A percentile compares a stretch with the other conserved stretches of the same genome.
phyloP scores from a whole-genome alignment of 169 alveolate genomes.

The Toxoplasma gondii region DNA sequence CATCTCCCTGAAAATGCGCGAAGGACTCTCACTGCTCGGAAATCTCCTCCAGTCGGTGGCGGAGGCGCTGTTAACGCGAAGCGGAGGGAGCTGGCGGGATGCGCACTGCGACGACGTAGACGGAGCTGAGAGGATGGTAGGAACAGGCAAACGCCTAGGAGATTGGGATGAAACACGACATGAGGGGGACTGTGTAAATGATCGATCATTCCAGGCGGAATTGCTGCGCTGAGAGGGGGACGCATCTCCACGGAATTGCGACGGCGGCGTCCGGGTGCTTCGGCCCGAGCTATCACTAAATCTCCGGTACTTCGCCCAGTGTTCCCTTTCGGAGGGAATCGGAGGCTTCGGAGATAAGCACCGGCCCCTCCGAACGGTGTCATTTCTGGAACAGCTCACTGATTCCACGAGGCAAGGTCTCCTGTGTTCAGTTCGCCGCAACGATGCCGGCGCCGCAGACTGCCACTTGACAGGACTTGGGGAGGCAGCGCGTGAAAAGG shows the following conservation, averaged over 20 bases:
- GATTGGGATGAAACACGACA: not conserved
- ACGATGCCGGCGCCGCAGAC: not conserved
- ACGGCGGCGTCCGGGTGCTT: not conserved
- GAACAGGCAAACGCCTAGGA: conserved; percentile 26
- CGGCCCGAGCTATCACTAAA: not conserved
- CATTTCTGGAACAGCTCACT: not conserved
- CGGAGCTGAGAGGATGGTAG: conserved; percentile 22
- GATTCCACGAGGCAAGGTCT: not conserved
- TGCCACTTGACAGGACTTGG: not conserved
- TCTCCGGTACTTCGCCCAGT: not conserved
- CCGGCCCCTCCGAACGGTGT: not conserved
- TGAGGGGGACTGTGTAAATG: not conserved
- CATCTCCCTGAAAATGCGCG: not conserved
- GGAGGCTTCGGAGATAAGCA: not conserved
- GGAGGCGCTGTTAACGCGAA: not conserved
- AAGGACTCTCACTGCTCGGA: not conserved
- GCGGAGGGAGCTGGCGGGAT: not conserved
- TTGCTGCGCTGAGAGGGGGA: not conserved
- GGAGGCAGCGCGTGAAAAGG: not conserved
- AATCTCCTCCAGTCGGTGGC: not conserved
- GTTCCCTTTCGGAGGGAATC: not conserved
- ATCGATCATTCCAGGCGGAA: not conserved
- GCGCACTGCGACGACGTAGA: not conserved
- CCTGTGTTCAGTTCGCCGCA: not conserved
- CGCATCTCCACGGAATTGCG: not conserved